Evolutionary conservation across 78 protist species (phyloP).

Genomic region (Isochrysis galbana): DNA sequence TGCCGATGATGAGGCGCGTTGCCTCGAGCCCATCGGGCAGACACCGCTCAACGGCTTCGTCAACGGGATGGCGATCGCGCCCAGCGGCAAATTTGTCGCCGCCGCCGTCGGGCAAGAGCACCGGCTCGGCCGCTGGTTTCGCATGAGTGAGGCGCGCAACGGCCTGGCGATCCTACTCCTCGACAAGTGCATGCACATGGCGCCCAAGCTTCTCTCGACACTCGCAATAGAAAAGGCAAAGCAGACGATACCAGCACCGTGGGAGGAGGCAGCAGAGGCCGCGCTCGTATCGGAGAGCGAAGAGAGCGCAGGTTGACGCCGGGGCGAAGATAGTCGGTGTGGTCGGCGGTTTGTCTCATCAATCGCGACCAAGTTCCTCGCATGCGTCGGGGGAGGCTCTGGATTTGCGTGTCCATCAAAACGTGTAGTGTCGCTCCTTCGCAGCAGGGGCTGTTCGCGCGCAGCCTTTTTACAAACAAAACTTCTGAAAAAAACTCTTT

Average conservation of each 20-base stretch:
- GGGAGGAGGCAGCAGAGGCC: too few relatives aligned
- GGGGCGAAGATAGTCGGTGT: too few relatives aligned
- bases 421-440: too few relatives aligned
- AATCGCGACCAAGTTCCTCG: too few relatives aligned
- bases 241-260: not conserved
- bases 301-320: too few relatives aligned
- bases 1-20: conserved; percentile 15
- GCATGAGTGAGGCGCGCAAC: conserved; percentile 2
- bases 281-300: too few relatives aligned
- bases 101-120: conserved; percentile 76
- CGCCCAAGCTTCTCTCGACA: not conserved
- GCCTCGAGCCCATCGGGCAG: not conserved
- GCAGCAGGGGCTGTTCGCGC: too few relatives aligned
- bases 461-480: too few relatives aligned
- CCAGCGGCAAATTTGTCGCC: conserved; percentile 44
- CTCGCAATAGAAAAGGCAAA: not conserved
- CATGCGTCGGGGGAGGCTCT: too few relatives aligned
- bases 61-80: conserved; percentile 64
- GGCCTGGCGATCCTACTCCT: not conserved
- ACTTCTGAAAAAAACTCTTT: too few relatives aligned
- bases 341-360: too few relatives aligned
- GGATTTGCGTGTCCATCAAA: too few relatives aligned
- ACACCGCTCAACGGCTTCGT: conserved; percentile 53
- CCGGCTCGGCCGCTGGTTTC: conserved; percentile 77
- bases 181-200: not conserved